Base-by-base conservation (phyloP, 768 basidiomycete species). In the Leccinellum rugosiceps region DNA sequence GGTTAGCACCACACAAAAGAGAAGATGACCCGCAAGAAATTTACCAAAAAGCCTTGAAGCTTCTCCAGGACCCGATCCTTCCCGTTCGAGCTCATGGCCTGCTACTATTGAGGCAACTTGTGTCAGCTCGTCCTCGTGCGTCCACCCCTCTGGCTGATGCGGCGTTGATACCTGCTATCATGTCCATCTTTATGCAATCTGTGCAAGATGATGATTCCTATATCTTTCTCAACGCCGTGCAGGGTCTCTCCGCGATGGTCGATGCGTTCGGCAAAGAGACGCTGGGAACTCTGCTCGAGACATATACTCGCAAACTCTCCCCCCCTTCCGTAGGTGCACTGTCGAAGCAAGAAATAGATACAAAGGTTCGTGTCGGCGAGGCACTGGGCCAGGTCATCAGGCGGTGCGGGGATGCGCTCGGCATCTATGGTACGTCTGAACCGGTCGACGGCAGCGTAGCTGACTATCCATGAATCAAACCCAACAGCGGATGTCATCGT, bases 61-160 rank as follows among this genome's bases (percentile, higher is more conserved):
- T 95, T 25, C 76, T 98, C 11, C 90, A 94, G 72, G 96, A 98
- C 70, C 88, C 92, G 1, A 84, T 96, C 34, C 79, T 98, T 10
- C 95, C 96, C 21, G 94, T 98, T 41, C 87, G 95, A 48, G 96
- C 92, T 1, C 94, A 98, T 68, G 96, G 96, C 6, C 77, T 98
- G 3, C 76, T 92, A 35, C 78, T 94, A 23, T 79, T 98, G 21
- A 85, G 89, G 49, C 82, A 92, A 58, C 82, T 98, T 25, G 85
- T 94, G 19, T 76, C 79, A 23, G 62, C 68, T 63, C 60, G 58
- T 66, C 64, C 60, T 53, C 62, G 34, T 32, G 25, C 51, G 19
- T 55, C 64, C 28, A 6, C 55, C 7, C 56, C 50, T 32, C 59
- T 63, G n/a, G 66, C 76, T 13, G 84, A 90, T 63, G 73, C 77